Evolutionary conservation across 2,329 filamentous ascomycete genomes (phyloP).

Genomic region (Fusarium decemcellulare): DNA sequence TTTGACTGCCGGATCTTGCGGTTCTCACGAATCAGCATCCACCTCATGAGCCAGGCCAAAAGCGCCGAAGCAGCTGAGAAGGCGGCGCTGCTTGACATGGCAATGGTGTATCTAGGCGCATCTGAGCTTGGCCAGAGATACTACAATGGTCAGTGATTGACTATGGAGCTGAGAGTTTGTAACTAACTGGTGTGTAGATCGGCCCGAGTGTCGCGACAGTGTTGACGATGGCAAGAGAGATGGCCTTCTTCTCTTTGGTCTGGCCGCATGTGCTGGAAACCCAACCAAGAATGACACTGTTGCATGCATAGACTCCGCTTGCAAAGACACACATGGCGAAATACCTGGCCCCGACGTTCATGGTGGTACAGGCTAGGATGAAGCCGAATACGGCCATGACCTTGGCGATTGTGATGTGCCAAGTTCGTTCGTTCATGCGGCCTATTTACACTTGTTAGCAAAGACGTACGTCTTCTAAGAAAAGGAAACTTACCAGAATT

Average conservation of each 20-base stretch:
- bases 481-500: constrained; percentile 10
- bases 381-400: constrained; percentile 50
- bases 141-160: background rate
- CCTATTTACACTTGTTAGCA: constrained; percentile 16
- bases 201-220: background rate
- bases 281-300: constrained; percentile 56
- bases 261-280: constrained; percentile 53
- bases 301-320: constrained; percentile 50
- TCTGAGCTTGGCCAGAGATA: constrained; percentile 55
- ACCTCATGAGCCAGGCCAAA: constrained; percentile 41
- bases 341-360: constrained; percentile 46
- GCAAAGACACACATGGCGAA: constrained; percentile 50
- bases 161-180: too few species aligned
- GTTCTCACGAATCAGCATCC: constrained; percentile 43
- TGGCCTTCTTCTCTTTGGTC: constrained; percentile 57
- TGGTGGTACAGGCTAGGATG: constrained; percentile 48
- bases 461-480: too few species aligned
- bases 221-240: constrained; percentile 50
- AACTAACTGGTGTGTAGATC: constrained; percentile 32
- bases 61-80: constrained; percentile 42
- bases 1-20: constrained; percentile 31
- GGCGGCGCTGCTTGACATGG: constrained; percentile 41
- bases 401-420: constrained; percentile 56
- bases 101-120: constrained; percentile 42
- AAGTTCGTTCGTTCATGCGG: constrained; percentile 59